These are phyloP conservation scores for Rubroboletus pulcherrimus DNA, from an alignment of 768 basidiomycete genomes.

Conservation along the genomic window DNA sequence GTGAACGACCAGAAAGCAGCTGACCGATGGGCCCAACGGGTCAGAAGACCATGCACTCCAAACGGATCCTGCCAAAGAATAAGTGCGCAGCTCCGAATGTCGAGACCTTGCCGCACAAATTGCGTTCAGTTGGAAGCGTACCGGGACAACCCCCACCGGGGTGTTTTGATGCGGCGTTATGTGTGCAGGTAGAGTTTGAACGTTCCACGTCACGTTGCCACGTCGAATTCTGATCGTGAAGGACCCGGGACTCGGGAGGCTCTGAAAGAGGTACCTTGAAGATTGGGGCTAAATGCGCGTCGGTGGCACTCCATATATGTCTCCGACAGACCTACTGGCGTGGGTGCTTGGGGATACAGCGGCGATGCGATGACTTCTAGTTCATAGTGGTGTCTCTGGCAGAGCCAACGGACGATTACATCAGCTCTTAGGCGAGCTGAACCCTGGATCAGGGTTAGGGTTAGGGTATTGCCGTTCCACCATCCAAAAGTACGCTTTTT, in stretches of 20 bases:
- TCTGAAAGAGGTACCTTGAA: neutral
- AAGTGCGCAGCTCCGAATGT: neutral
- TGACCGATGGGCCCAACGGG: neutral
- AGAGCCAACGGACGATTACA: conserved; percentile 2
- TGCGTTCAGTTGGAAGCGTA: neutral
- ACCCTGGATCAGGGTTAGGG: conserved; percentile 1
- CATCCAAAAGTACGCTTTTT: neutral
- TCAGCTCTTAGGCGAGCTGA: neutral
- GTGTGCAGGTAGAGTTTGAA: neutral
- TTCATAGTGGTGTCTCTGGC: neutral
- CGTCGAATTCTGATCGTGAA: neutral
- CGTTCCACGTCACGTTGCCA: neutral
- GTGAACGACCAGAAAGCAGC: conserved; percentile 8
- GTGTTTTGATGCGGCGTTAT: neutral
- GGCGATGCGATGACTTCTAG: neutral
- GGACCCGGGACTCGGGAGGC: neutral
- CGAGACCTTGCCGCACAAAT: neutral
- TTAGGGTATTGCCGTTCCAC: neutral
- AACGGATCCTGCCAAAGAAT: neutral
- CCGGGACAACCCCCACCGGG: neutral
- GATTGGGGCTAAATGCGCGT: neutral
- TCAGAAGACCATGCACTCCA: conserved; percentile 5
- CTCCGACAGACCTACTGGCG: neutral
- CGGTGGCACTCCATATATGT: neutral
- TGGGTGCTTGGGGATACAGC: neutral